Evolutionary conservation across 2,329 filamentous ascomycete genomes (phyloP).

Genomic region (Ophiostoma fasciatum): DNA sequence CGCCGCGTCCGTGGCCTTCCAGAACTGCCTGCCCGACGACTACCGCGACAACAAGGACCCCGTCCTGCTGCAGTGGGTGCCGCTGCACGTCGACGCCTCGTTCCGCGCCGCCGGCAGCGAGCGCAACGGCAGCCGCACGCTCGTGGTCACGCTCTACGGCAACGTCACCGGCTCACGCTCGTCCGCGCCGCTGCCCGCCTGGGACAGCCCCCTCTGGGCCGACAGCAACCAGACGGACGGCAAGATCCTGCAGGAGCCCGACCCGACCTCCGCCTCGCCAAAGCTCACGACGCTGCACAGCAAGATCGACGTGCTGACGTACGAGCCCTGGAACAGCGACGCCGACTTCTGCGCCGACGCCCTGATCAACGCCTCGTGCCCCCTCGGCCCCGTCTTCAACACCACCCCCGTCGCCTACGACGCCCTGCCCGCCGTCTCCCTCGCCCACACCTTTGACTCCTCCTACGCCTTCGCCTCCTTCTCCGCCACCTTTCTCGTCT

Average conservation of each 20-base stretch:
- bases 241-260: conserved; percentile 59
- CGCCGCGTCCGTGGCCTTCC: conserved; percentile 59
- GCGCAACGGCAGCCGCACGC: conserved; percentile 41
- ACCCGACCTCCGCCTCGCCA: conserved; percentile 27
- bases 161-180: conserved; percentile 69
- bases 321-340: conserved; percentile 46
- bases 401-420: conserved; percentile 18
- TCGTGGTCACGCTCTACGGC: conserved; percentile 73
- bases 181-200: conserved; percentile 41
- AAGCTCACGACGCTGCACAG: conserved; percentile 60
- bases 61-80: conserved; percentile 62
- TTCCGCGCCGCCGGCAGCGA: conserved; percentile 45
- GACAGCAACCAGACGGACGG: conserved; percentile 47
- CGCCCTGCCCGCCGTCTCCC: conserved; percentile 54
- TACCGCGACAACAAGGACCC: conserved; percentile 31
- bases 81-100: conserved; percentile 55
- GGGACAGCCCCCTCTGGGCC: conserved; percentile 44
- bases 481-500: conserved; percentile 54
- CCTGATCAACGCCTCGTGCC: conserved; percentile 51
- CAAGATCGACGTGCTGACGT: conserved; percentile 61
- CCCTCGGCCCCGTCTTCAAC: conserved; percentile 58
- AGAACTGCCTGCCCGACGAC: conserved; percentile 63
- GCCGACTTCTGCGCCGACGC: conserved; percentile 51
- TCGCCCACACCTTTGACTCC: conserved; percentile 63
- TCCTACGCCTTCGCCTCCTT: conserved; percentile 79